phyloP scores from a whole-genome alignment of 2,329 filamentous ascomycete genomes.

The Neofusicoccum umdonicola region DNA sequence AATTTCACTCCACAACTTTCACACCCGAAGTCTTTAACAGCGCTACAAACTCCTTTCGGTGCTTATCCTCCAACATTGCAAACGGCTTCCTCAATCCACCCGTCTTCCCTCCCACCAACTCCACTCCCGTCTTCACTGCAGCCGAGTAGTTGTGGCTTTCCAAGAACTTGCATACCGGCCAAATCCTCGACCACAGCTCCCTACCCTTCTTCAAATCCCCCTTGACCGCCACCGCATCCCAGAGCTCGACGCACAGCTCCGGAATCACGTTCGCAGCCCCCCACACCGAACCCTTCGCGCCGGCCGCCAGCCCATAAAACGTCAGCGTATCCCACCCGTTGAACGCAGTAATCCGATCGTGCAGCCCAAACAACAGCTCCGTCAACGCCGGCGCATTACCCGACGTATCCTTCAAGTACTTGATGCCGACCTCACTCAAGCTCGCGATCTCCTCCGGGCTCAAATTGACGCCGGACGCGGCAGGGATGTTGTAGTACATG shows the following conservation, averaged over 20 bases:
- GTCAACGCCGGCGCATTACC: conserved; percentile 52
- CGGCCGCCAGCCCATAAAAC: conserved; percentile 52
- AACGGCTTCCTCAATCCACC: conserved; percentile 53
- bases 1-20: background rate
- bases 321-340: conserved; percentile 56
- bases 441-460: conserved; percentile 44
- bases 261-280: conserved; percentile 53
- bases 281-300: conserved; percentile 52
- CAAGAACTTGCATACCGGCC: conserved; percentile 51
- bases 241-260: conserved; percentile 49
- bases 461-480: conserved; percentile 45
- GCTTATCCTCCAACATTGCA: conserved; percentile 35
- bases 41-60: conserved; percentile 35
- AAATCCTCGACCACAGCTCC: conserved; percentile 51
- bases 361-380: conserved; percentile 47
- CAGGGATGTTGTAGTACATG: conserved; percentile 54
- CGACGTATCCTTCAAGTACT: conserved; percentile 54
- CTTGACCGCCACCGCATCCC: conserved; percentile 46
- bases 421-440: conserved; percentile 47
- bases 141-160: conserved; percentile 49
- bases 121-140: conserved; percentile 52
- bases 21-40: conserved; percentile 40
- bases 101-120: conserved; percentile 46
- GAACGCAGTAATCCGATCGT: conserved; percentile 46
- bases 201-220: conserved; percentile 44